phyloP scores from a whole-genome alignment of 257 asterid species.

The Solanum dulcamara region DNA sequence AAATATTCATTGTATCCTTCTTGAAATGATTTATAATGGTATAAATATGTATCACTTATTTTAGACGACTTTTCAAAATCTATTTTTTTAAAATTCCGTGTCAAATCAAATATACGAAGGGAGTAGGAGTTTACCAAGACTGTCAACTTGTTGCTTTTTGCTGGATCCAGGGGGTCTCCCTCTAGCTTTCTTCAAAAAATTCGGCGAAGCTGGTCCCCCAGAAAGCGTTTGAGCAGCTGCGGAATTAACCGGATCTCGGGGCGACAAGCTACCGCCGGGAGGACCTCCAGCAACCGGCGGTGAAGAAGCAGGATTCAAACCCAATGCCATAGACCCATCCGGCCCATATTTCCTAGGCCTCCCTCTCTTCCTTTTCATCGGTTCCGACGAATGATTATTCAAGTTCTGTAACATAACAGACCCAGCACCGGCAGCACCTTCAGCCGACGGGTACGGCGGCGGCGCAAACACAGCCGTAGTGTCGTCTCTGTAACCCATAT shows the following conservation, averaged over 20 bases:
- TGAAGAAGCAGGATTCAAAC: not conserved
- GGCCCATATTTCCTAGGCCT: not conserved
- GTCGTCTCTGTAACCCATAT: not conserved
- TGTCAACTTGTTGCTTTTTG: not conserved
- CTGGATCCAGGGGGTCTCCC: not conserved
- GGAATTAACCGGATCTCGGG: not conserved
- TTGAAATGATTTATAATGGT: too few species aligned
- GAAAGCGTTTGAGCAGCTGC: not conserved
- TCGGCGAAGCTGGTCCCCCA: not conserved
- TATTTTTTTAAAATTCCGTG: too few species aligned
- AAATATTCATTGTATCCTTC: too few species aligned
- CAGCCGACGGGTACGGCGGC: not conserved
- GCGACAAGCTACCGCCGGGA: not conserved
- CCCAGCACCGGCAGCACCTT: not conserved
- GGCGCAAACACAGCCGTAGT: not conserved
- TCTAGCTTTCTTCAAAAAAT: not conserved
- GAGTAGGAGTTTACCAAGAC: not conserved
- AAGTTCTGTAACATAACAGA: not conserved
- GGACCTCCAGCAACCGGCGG: not conserved
- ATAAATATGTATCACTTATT: too few species aligned
- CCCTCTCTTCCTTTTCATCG: not conserved
- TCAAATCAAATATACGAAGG: too few species aligned
- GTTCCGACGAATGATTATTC: not conserved
- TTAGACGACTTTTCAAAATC: too few species aligned
- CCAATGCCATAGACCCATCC: not conserved